Percentiles rank a stretch among this genome's conserved stretches.
Evolutionary conservation across 495 filamentous ascomycete genomes (phyloP).

Genomic region (Talaromyces ruber): DNA sequence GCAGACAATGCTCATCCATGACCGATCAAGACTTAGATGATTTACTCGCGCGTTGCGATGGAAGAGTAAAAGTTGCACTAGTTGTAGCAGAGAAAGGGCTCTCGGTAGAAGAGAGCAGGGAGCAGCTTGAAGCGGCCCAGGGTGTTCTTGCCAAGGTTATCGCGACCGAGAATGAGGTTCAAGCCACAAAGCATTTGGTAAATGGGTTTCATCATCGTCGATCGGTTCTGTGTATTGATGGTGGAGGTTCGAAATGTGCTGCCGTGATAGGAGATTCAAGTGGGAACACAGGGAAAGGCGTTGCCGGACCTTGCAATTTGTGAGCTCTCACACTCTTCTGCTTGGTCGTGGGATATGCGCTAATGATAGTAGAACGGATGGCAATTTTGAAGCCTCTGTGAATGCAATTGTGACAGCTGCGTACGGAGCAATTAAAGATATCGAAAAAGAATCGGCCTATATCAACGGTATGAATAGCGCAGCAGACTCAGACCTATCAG

Average conservation of each 20-base stretch:
- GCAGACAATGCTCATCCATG: slow-evolving; percentile 11
- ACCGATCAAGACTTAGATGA: slow-evolving; percentile 18
- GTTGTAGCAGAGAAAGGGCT: slow-evolving; percentile 19
- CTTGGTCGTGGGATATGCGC: background rate
- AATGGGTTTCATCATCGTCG: background rate
- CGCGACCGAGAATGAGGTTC: background rate
- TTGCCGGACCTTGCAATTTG: slow-evolving; percentile 28
- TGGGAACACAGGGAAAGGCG: slow-evolving; percentile 13
- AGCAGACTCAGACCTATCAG: background rate
- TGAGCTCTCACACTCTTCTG: slow-evolving; percentile 9
- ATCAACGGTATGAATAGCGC: background rate
- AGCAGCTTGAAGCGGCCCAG: slow-evolving; percentile 12
- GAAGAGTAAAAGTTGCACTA: slow-evolving; percentile 27
- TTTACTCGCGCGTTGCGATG: slow-evolving; percentile 16
- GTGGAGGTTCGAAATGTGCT: slow-evolving; percentile 28
- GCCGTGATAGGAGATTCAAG: slow-evolving; percentile 16
- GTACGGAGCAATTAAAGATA: background rate
- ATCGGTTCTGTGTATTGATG: slow-evolving; percentile 30
- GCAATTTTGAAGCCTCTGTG: background rate
- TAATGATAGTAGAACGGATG: slow-evolving; percentile 3
- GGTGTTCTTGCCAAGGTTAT: slow-evolving; percentile 22
- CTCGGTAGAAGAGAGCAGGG: slow-evolving; percentile 14
- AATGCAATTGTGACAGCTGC: slow-evolving; percentile 1
- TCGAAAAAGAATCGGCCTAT: background rate
- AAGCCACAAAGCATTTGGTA: background rate